phyloP scores from a whole-genome alignment of 208 protist genomes.

The Crithidia fasciculata region DNA sequence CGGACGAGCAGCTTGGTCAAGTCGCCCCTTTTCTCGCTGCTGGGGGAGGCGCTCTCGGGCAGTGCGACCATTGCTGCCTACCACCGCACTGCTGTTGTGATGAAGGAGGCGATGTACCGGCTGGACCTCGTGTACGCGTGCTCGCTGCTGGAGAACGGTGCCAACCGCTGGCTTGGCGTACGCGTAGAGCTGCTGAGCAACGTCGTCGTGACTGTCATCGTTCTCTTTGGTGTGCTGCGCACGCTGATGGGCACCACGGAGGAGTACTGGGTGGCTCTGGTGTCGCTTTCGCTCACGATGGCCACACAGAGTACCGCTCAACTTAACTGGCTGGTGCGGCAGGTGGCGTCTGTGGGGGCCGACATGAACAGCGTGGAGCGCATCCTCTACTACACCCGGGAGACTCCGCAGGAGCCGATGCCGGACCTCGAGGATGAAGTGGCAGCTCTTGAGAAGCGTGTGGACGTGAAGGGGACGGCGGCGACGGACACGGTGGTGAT shows the following conservation, averaged over 20 bases:
- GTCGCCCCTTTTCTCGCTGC: conserved; percentile 83
- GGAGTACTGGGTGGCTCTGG: conserved; percentile 25
- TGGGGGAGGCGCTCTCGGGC: conserved; percentile 91
- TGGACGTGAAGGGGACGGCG: neutral
- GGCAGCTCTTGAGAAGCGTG: conserved; percentile 1
- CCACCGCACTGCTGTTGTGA: conserved; percentile 35
- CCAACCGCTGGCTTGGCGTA: conserved; percentile 88
- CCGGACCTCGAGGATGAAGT: conserved; percentile 18
- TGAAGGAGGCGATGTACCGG: conserved; percentile 50
- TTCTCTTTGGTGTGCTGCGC: conserved; percentile 50
- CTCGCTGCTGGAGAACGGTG: conserved; percentile 38
- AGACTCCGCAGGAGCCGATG: conserved; percentile 62
- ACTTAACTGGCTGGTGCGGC: conserved; percentile 45
- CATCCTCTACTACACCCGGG: conserved; percentile 67
- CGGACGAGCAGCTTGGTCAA: conserved; percentile 75
- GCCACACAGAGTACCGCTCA: conserved; percentile 31
- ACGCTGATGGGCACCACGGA: conserved; percentile 37
- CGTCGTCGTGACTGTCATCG: conserved; percentile 51
- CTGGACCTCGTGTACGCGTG: conserved; percentile 69
- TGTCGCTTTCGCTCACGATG: conserved; percentile 56
- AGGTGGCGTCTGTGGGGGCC: neutral
- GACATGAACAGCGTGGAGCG: conserved; percentile 55
- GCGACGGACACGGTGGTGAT: conserved; percentile 28
- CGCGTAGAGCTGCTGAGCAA: conserved; percentile 88
- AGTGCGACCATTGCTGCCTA: conserved; percentile 83